These are phyloP conservation scores for Bretschneidera sinensis DNA, from an alignment of 345 rosid species.

Conservation along the genomic window DNA sequence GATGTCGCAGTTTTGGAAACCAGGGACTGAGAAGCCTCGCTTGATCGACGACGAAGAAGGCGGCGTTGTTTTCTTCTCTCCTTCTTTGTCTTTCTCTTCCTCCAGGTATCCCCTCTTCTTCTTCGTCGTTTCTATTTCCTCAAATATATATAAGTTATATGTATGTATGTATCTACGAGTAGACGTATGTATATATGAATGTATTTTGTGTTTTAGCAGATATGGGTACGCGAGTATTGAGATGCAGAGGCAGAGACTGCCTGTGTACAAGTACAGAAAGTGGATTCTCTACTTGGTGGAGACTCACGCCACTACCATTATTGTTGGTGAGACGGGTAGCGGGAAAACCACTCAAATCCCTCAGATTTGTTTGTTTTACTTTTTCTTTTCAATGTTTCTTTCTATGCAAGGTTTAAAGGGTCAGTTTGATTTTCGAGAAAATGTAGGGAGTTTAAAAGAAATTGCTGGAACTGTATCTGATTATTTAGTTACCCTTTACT, in stretches of 20 bases:
- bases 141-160: too few relatives aligned
- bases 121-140: background rate
- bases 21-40: conserved; percentile 82
- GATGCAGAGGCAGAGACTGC: conserved; percentile 86
- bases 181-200: background rate
- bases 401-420: background rate
- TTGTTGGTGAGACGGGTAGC: conserved; percentile 98
- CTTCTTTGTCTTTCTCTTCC: conserved; percentile 53
- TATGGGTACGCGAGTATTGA: conserved; percentile 69
- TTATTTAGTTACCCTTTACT: too few relatives aligned
- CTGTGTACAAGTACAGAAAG: conserved; percentile 76
- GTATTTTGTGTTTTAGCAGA: conserved; percentile 20
- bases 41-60: conserved; percentile 93
- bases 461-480: too few relatives aligned
- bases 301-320: conserved; percentile 77
- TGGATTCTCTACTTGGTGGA: conserved; percentile 82
- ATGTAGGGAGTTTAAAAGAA: background rate
- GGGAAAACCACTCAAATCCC: conserved; percentile 98
- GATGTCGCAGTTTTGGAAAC: conserved; percentile 94
- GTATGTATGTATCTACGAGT: too few relatives aligned
- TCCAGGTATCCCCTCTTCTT: conserved; percentile 47
- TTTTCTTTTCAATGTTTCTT: background rate
- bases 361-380: conserved; percentile 45
- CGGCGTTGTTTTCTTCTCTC: conserved; percentile 61
- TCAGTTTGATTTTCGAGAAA: background rate